Base-by-base conservation (phyloP, 768 basidiomycete species). In the Cyathus striatus region DNA sequence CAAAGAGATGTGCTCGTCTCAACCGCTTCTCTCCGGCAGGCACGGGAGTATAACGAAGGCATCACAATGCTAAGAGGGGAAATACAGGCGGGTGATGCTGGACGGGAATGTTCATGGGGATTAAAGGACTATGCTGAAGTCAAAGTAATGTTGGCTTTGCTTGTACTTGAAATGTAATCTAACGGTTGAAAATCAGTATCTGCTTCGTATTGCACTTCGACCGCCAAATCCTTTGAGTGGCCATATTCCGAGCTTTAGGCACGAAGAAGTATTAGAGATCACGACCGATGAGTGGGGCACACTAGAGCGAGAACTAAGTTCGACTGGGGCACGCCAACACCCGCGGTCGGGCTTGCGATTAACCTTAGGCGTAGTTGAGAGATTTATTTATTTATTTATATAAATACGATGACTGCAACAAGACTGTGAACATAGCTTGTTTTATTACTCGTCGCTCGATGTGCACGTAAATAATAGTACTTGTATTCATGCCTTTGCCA, bases 211-310 rank as follows among this genome's bases (percentile, higher is more conserved):
- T 16, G 44, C 53, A 13, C 46, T 72, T 10, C 47, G 50, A 3
- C 61, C 67, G 14, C 64, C 68, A 3, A 46, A 49, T 27, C 49
- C 55, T 37, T 33, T 64, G 16, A 42, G 54, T 2, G 50, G 49
- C 3, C 57, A 65, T 42, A 49, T 72, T 16, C 70, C 70, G 3
- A 52, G 52, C 17, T 71, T 64, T 48, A 48, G 50, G 13, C 61
- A 67, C 45, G 66, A 69, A 14, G 63, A 65, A 40, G 47, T 56
- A 6, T 35, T 74, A 10, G 49, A 61, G 24, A 37, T 75, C 6
- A 65, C 61, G 20, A 71, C 66, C 4, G 71, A 72, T 48, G 54
- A 57, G 18, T 70, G 64, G 56, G 70, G 65, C 13, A 56, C 62
- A 21, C 51, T 59, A 20, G 64, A 66, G 33, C 58, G 58, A 34